Base-by-base conservation (phyloP, 1,284 basidiomycete genomes). In the Quambalaria eucalypti region DNA sequence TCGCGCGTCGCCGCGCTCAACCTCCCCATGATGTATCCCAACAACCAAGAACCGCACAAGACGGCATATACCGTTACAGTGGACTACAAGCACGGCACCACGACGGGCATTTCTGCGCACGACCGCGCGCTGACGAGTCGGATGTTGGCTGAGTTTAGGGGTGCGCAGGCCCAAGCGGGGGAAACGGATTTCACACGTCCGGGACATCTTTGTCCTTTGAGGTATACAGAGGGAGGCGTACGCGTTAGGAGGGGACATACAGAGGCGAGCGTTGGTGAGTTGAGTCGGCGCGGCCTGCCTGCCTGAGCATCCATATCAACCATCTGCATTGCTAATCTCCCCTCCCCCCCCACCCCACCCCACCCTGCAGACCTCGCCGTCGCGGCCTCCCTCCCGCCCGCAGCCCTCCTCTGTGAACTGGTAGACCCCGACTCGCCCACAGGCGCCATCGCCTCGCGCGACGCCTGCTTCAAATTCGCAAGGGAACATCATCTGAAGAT, bases 51-150 rank as follows among this genome's bases (percentile, higher is more conserved):
- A 65, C 84, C 85, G 50, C 87, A 95, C 77, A 84, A 85, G 54
- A 99, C 93, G 0, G 95, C 95, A 0, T 98, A 98, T 78, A 92
- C 93, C n/a, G 81, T 97, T 63, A 98, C 93, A 0, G 78, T 95
- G 39, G 95, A 98, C 78, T 93, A 93, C 77, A 86, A 84, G 69
- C 81, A 87, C 66, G 88, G 88, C 86, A 93, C 88, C 1, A 86
- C 90, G 0, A 99, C 95, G 8, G 95, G 95, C 31, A 99, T 99
- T 68, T 95, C 90, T 48, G 93, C 95, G 2, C 86, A 90, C 77
- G 93, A 99, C 78, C 85, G 95, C 56, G 85, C 89, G 5, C 80
- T 92, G 54, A 93, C 91, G 7, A 88, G 83, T 0, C 83, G 88
- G 39, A 85, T 87, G 54, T 83, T 97, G 29, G 87, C 91, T 25